Percentiles rank a stretch among this genome's conserved stretches.
Conservation (phyloP, 495 filamentous ascomycete species). For the Staphylotrichum tortipilum region DNA sequence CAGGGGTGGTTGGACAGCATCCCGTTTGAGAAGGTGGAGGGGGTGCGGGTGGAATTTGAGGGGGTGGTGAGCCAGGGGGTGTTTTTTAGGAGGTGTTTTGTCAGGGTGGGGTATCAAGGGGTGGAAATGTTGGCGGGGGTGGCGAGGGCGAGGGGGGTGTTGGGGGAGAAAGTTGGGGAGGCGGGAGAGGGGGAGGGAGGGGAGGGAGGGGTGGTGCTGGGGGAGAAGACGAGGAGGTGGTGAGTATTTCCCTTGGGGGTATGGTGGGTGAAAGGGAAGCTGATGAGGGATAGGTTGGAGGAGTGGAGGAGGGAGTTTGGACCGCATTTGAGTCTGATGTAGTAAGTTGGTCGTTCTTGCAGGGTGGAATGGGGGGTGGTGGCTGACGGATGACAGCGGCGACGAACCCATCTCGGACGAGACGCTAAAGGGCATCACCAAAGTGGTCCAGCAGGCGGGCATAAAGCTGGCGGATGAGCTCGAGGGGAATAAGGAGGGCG, state of each 20-base stretch:
- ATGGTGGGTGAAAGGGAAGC: not conserved
- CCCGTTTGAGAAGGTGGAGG: not conserved
- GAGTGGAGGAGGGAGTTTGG: constrained; percentile 19
- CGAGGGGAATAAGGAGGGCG: not conserved
- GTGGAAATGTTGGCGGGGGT: constrained; percentile 15
- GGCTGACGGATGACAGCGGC: constrained; percentile 13
- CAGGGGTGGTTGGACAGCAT: constrained; percentile 22
- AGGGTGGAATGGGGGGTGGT: not conserved
- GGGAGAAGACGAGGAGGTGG: constrained; percentile 20
- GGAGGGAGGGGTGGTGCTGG: constrained; percentile 7
- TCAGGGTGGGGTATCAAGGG: constrained; percentile 14
- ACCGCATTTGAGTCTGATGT: constrained; percentile 27
- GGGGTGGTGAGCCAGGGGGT: constrained; percentile 16
- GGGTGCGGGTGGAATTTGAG: constrained; percentile 3
- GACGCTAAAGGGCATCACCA: constrained; percentile 10
- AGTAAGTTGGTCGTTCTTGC: constrained; percentile 17
- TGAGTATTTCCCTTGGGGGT: not conserved
- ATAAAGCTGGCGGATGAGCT: constrained; percentile 7
- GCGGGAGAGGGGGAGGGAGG: constrained; percentile 1
- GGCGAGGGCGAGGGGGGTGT: constrained; percentile 18
- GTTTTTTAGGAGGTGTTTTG: constrained; percentile 23
- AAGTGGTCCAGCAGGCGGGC: constrained; percentile 17
- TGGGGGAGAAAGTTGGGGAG: constrained; percentile 6
- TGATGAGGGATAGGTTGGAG: constrained; percentile 4
- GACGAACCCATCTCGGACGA: constrained; percentile 14